Evolutionary conservation across 345 rosid species (phyloP), one percentile per base, ranked within the genome.

Genomic region (Populus pruinosa): DNA sequence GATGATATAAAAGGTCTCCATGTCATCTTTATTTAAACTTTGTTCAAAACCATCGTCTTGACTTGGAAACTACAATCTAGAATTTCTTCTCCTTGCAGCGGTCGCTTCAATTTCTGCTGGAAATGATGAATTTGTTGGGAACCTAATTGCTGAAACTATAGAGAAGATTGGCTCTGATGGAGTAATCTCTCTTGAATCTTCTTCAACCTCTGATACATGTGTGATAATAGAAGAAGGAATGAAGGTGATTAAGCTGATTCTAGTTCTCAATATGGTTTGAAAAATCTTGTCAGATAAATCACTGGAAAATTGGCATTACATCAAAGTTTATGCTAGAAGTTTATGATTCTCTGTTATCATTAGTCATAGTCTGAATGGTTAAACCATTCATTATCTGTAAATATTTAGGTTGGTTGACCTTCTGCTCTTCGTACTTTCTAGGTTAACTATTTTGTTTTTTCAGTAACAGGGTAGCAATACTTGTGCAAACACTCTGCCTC

Each of bases 61-160:
- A 62, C 71, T 64, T 41, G 39, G 39, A 62, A 62, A 71, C 33
- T 50, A 50, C 16, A 36, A 23, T 18, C 44, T 50, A 41, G 67
- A 50, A 50, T 18, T 12, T 23, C 3, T 14, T 36, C 13, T 4
- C 25, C 25, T 71, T 76, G 85, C 90, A 91, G 99, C 97, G 3
- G 93, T 95, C 83, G 99, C 99, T 20, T 85, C 96, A 47, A 85
- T 95, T 74, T 91, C 99, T 89, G 87, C 97, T 84, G 98, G 97
- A 55, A 93, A 93, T 33, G 91, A 95, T 84, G 99, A 93, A 17
- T 90, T 87, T 70, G 77, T 91, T 49, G 91, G 94, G 69, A 83
- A 84, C 80, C 80, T 95, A 82, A 83, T 93, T 78, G 93, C 89
- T 64, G 92, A 93, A 68, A 86, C 93, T 79, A 83, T 95, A 50